Base-by-base conservation (phyloP, 345 rosid genomes). In the Eucalyptus erythrocorys region DNA sequence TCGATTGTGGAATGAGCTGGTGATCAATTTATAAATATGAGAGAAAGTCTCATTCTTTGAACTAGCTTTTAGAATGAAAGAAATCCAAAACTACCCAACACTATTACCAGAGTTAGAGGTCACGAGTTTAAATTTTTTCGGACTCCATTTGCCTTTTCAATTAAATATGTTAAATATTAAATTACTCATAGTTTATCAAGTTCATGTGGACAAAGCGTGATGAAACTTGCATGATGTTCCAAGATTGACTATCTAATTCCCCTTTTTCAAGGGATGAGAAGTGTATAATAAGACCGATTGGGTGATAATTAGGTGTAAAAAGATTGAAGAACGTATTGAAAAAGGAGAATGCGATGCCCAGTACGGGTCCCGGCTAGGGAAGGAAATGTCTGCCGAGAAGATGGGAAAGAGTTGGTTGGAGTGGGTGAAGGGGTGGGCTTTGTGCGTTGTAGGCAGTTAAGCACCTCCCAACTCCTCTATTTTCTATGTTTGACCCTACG, bases 401-500 rank as follows among this genome's bases (percentile, higher is more conserved):
- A 37, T 7, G 15, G 27, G 30, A 55, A 55, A 76, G 47, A 26
- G 91, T 87, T 49, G 90, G 92, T 91, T 68, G 81, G 85, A 88
- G 88, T 68, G 53, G 91, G 80, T 89, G 68, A 40, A 19, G 57
- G 87, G 42, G 55, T 13, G 32, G 48, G 42, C 4, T 79, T 43
- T 51, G 19, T 19, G 26, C 0, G 81, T 45, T 21, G 87, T 14
- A n/a, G 88, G 87, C 48, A 89, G 90, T 81, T 88, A 86, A 90
- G 87, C 92, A 86, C 89, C 90, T 88, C 50, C 90, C 91, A 89
- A 88, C 90, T 34, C 76, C 76, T 66, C 88, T 61, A 55, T 13
- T 61, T 86, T 5, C 47, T 55, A 76, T 76, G 84, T 76, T 76
- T 76, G 84, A 76, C 84, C 47, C 47, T 40, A 21, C 42, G 84